Percentiles rank a stretch among this genome's conserved stretches.
phyloP scores from a whole-genome alignment of 805 yeast species.

The Candida andamanensis region DNA sequence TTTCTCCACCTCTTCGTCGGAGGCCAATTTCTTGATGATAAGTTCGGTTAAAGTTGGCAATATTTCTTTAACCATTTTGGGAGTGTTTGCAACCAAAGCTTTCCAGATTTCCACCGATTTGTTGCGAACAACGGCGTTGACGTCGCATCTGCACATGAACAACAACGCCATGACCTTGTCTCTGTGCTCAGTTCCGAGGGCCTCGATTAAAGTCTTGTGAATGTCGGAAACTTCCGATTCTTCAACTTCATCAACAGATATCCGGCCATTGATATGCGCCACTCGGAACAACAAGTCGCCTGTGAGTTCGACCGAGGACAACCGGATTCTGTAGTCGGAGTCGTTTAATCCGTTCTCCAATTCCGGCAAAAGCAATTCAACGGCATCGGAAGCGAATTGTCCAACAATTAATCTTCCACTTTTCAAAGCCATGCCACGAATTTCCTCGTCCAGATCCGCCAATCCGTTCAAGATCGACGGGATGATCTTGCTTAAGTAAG shows the following conservation, averaged over 20 bases:
- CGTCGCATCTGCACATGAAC: conserved; percentile 91
- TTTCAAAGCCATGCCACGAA: conserved; percentile 83
- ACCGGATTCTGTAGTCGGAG: conserved; percentile 76
- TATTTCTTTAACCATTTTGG: conserved; percentile 88
- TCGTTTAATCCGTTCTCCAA: conserved; percentile 86
- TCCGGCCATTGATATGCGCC: conserved; percentile 55
- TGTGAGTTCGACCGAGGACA: conserved; percentile 89
- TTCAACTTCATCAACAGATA: conserved; percentile 52
- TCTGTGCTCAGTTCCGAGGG: conserved; percentile 83
- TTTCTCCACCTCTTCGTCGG: conserved; percentile 73
- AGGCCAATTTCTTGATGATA: conserved; percentile 78
- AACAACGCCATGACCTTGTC: conserved; percentile 80
- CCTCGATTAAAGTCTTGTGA: conserved; percentile 61
- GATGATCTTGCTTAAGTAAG: conserved; percentile 77
- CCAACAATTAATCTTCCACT: conserved; percentile 90
- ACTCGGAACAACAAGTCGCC: conserved; percentile 94
- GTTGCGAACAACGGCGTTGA: conserved; percentile 78
- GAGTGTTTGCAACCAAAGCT: conserved; percentile 92
- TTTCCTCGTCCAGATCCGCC: conserved; percentile 83
- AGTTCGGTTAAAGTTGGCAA: conserved; percentile 75
- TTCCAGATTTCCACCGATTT: conserved; percentile 96
- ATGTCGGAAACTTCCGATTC: conserved; percentile 43
- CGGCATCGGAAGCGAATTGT: conserved; percentile 88
- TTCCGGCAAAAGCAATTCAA: conserved; percentile 90
- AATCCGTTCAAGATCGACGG: conserved; percentile 90